Evolutionary conservation across 1,139 yeast genomes (phyloP).

Genomic region (Hemisphaericaspora lyxosophila): DNA sequence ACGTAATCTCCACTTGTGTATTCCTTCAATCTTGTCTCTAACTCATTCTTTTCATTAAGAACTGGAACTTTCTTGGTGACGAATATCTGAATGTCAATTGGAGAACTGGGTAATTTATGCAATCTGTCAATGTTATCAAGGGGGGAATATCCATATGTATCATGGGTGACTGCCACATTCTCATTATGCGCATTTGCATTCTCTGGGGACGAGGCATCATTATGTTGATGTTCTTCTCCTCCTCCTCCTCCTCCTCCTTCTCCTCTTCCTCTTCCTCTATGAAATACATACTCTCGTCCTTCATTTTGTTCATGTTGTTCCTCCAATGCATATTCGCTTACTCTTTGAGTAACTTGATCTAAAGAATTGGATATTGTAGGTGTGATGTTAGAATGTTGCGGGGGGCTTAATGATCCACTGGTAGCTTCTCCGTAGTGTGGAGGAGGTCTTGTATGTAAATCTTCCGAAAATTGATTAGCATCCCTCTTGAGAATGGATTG

Average conservation of each 20-base stretch:
- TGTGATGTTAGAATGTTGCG: conserved; percentile 7
- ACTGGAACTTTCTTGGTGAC: conserved; percentile 45
- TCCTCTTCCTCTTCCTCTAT: conserved; percentile 23
- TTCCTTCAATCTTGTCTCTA: conserved; percentile 46
- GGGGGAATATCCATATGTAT: conserved; percentile 42
- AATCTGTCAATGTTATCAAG: conserved; percentile 46
- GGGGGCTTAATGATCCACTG: conserved; percentile 29
- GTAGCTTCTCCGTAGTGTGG: conserved; percentile 41
- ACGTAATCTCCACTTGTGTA: conserved; percentile 43
- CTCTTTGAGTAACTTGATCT: conserved; percentile 17
- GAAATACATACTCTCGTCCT: conserved; percentile 22
- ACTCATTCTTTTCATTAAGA: conserved; percentile 34
- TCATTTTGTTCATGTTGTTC: conserved; percentile 17
- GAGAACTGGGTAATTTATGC: conserved; percentile 35
- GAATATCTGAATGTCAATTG: conserved; percentile 42
- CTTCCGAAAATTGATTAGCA: conserved; percentile 43
- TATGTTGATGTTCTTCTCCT: not conserved
- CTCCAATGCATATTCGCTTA: conserved; percentile 17
- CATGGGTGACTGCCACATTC: conserved; percentile 23
- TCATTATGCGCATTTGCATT: conserved; percentile 15
- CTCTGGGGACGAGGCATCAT: conserved; percentile 1
- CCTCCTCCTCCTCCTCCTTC: too few species aligned
- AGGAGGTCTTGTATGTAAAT: conserved; percentile 39
- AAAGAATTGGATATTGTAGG: conserved; percentile 9
- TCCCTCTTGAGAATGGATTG: conserved; percentile 53